Base-by-base conservation (phyloP, 2,329 filamentous ascomycete genomes). In the Shiraia bambusicola region DNA sequence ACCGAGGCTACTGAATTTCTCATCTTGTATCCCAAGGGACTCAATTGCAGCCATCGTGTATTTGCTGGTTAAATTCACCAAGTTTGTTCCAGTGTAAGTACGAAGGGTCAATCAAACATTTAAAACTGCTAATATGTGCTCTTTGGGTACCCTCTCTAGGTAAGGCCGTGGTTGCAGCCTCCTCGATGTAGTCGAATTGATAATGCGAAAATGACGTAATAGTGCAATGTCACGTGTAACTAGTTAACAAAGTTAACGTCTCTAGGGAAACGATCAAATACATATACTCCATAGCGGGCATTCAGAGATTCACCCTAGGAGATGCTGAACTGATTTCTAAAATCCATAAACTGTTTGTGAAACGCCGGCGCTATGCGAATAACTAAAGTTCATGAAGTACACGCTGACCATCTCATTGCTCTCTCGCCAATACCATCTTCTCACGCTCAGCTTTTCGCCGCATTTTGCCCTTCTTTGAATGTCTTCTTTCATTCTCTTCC, bases 401-500 rank as follows among this genome's bases (percentile, higher is more conserved):
- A 10, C 33, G 14, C 29, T 30, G 10, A 27, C 41, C 14, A 34
- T 11, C 31, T 57, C 42, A 86, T 66, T 83, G 72, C 68, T 84
- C 82, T 15, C 72, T 75, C 25, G 84, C 83, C 65, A 97, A 65
- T 42, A 98, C 78, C 80, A 94, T 92, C 81, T 96, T 96, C 72
- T 97, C 90, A 65, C 93, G 82, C 73, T 95, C 90, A 51, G 82
- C 83, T 68, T 80, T 80, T 58, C 88, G 76, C 69, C 81, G 80
- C 67, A 84, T 76, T 56, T 86, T 82, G 58, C 88, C 85, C 76
- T 93, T 92, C 76, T 86, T 89, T 44, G 83, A 86, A 69, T 98
- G 92, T 69, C 88, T 89, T 54, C 93, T 80, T 71, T 95, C 88
- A 66, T 98, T 98, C 76, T 98, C 93, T 62, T 95, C 88, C 57